Percentiles rank a stretch among this genome's conserved stretches.
Evolutionary conservation across 768 basidiomycete species (phyloP).

Genomic region (Termitomyces eurrhizus): DNA sequence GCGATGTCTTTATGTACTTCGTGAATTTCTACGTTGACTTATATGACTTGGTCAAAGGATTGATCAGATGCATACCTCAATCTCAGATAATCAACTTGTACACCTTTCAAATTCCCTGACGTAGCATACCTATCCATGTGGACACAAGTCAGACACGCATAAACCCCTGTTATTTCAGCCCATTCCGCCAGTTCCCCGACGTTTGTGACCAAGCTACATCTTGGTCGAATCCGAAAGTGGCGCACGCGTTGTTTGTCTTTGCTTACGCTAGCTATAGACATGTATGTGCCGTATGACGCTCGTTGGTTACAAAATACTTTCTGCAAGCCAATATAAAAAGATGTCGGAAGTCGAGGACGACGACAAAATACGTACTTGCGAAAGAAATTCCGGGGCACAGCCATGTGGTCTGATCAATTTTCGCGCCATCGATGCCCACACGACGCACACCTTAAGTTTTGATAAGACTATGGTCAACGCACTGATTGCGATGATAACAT

Average conservation of each 20-base stretch:
- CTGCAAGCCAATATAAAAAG: neutral
- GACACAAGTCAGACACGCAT: neutral
- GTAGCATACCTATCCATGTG: neutral
- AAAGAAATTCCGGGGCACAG: neutral
- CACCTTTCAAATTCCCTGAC: neutral
- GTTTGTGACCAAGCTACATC: neutral
- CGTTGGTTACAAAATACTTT: neutral
- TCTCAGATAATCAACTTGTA: neutral
- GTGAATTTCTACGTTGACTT: neutral
- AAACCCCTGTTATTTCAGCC: neutral
- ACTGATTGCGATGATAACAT: conserved; percentile 9
- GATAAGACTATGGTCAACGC: neutral
- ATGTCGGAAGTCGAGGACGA: neutral
- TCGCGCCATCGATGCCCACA: conserved; percentile 72
- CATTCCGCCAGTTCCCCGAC: neutral
- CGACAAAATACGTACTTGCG: neutral
- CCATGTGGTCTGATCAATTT: conserved; percentile 32
- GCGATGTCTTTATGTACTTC: neutral
- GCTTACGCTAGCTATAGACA: neutral
- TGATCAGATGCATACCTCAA: neutral
- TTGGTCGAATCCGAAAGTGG: conserved; percentile 4
- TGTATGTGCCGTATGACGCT: neutral
- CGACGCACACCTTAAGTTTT: conserved; percentile 46
- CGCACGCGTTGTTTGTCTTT: conserved; percentile 10
- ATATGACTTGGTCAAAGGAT: neutral